These are phyloP conservation scores for Salvia rosmarinus DNA, from an alignment of 257 asterid genomes.

Conservation along the genomic window DNA sequence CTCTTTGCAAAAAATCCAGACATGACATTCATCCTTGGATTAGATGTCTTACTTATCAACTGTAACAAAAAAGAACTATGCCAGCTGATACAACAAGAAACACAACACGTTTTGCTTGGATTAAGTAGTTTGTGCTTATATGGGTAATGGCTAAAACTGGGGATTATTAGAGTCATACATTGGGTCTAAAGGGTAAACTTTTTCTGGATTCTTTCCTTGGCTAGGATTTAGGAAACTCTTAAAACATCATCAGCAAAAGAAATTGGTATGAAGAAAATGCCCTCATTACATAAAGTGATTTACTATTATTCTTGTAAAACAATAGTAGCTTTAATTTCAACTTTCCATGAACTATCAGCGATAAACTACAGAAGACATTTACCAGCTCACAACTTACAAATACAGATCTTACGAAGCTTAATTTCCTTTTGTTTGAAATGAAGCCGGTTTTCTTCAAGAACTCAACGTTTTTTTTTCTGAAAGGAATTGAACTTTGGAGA, in stretches of 20 bases:
- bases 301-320: not conserved
- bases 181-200: no score
- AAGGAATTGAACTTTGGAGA: not conserved
- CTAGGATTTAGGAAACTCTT: not conserved
- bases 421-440: not conserved
- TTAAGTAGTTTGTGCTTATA: no score
- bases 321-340: not conserved
- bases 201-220: not conserved
- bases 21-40: no score
- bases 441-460: slow-evolving; percentile 5
- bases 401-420: not conserved
- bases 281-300: not conserved
- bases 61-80: no score
- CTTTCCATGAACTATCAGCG: not conserved
- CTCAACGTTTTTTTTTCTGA: not conserved
- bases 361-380: slow-evolving; percentile 2
- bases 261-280: not conserved
- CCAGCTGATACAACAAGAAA: no score
- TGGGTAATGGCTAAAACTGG: no score
- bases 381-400: not conserved
- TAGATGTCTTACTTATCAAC: no score
- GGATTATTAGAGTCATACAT: no score
- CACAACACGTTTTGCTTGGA: no score
- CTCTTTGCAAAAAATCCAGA: no score
- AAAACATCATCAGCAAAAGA: not conserved